Conservation (phyloP, 2,329 filamentous ascomycete species). For the Monosporascus sp. region DNA sequence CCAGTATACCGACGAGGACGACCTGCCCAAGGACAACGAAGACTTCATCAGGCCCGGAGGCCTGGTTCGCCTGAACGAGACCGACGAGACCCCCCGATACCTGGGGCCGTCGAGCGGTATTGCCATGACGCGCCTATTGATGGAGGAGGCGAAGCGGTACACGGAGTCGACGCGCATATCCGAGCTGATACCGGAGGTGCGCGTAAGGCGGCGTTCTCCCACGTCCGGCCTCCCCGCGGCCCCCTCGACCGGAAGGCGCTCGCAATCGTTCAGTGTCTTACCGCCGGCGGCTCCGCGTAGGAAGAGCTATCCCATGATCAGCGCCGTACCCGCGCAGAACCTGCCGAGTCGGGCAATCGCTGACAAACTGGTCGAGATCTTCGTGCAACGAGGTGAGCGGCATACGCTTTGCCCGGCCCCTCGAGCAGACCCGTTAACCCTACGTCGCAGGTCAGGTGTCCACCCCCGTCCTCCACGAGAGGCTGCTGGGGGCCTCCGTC, state of each 20-base stretch:
- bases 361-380: conserved; percentile 76
- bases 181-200: conserved; percentile 77
- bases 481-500: conserved; percentile 67
- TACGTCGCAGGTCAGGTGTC: conserved; percentile 68
- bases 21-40: conserved; percentile 66
- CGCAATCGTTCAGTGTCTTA: conserved; percentile 55
- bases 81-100: conserved; percentile 81
- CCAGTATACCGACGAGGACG: conserved; percentile 71
- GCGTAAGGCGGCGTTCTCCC: conserved; percentile 47
- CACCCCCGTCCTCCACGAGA: conserved; percentile 82
- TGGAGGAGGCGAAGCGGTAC: conserved; percentile 93
- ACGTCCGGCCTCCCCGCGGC: not conserved
- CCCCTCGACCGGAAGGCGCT: conserved; percentile 41
- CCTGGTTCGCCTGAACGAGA: conserved; percentile 76
- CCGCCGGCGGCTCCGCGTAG: conserved; percentile 52
- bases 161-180: conserved; percentile 88
- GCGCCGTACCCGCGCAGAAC: conserved; percentile 69
- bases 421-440: conserved; percentile 14
- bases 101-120: conserved; percentile 93
- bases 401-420: not conserved
- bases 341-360: conserved; percentile 70
- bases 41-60: conserved; percentile 83
- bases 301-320: conserved; percentile 89
- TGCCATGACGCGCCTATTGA: conserved; percentile 87
- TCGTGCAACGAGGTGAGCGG: conserved; percentile 68